phyloP scores from a whole-genome alignment of 441 rosid genomes.

The Gossypium gossypioides region DNA sequence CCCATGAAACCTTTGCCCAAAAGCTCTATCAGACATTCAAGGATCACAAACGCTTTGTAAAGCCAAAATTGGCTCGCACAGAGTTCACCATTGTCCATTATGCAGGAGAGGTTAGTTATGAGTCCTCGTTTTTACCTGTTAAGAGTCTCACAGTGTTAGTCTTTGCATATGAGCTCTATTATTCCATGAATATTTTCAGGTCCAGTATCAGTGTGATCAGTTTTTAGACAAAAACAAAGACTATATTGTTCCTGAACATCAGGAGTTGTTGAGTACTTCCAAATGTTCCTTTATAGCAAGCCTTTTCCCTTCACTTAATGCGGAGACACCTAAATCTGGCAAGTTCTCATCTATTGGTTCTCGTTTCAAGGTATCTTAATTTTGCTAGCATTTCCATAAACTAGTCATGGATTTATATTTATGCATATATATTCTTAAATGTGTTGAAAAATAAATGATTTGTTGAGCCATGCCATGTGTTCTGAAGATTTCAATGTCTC shows the following conservation, averaged over 20 bases:
- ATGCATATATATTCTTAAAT: neutral
- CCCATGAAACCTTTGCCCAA: slow-evolving; percentile 59
- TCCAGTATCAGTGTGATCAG: slow-evolving; percentile 57
- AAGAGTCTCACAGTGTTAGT: neutral
- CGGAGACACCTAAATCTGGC: slow-evolving; percentile 48
- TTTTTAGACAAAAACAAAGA: slow-evolving; percentile 76
- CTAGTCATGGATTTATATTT: slow-evolving; percentile 2
- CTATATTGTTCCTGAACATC: slow-evolving; percentile 69
- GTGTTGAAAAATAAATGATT: neutral
- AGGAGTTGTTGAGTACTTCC: slow-evolving; percentile 56
- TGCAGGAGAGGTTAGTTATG: slow-evolving; percentile 57
- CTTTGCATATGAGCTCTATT: slow-evolving; percentile 11
- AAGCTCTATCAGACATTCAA: slow-evolving; percentile 65
- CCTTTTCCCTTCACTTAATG: slow-evolving; percentile 51
- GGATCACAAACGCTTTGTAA: slow-evolving; percentile 54
- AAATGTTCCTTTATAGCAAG: slow-evolving; percentile 49
- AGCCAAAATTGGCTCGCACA: slow-evolving; percentile 55
- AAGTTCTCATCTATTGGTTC: slow-evolving; percentile 69
- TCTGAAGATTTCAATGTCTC: neutral
- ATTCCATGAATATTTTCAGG: slow-evolving; percentile 38
- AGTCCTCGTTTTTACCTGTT: slow-evolving; percentile 12
- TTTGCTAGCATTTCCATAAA: slow-evolving; percentile 6
- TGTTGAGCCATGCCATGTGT: slow-evolving; percentile 13
- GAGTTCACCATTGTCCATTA: slow-evolving; percentile 60
- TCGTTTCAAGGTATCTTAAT: slow-evolving; percentile 52